phyloP scores from a whole-genome alignment of 805 yeast genomes.

The Teunomyces cretensis region DNA sequence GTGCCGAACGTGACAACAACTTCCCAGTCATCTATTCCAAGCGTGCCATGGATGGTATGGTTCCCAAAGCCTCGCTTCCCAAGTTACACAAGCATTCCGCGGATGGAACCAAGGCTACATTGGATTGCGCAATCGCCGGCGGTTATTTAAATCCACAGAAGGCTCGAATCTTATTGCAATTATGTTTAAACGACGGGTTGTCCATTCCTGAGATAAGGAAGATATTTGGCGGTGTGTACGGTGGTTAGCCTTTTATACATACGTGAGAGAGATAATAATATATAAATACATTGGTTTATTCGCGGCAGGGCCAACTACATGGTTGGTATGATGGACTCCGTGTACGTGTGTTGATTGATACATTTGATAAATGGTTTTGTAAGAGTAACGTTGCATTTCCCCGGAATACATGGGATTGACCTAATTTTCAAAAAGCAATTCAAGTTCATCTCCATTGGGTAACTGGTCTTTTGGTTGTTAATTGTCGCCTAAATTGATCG shows the following conservation, averaged over 20 bases:
- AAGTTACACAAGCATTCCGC: slow-evolving; percentile 9
- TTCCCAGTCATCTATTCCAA: slow-evolving; percentile 65
- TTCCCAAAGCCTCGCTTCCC: slow-evolving; percentile 52
- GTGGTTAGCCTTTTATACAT: slow-evolving; percentile 7
- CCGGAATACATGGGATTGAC: too few relatives aligned
- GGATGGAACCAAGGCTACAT: slow-evolving; percentile 12
- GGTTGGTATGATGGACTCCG: too few relatives aligned
- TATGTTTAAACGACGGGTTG: slow-evolving; percentile 48
- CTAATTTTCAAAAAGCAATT: too few relatives aligned
- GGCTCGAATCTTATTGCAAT: slow-evolving; percentile 55
- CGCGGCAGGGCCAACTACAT: too few relatives aligned
- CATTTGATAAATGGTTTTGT: too few relatives aligned
- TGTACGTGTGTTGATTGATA: too few relatives aligned
- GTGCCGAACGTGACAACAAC: slow-evolving; percentile 18
- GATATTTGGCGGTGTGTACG: slow-evolving; percentile 51
- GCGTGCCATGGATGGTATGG: slow-evolving; percentile 71
- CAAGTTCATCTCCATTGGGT: too few relatives aligned
- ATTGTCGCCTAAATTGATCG: too few relatives aligned
- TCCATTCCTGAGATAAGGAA: slow-evolving; percentile 38
- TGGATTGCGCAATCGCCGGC: slow-evolving; percentile 51
- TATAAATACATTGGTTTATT: too few relatives aligned
- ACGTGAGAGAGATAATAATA: too few relatives aligned
- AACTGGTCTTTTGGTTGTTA: too few relatives aligned
- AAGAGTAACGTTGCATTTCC: too few relatives aligned
- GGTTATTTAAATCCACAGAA: slow-evolving; percentile 70